Conservation (phyloP, 371 early-diverging fungal genomes). For the Mortierella sp. region DNA sequence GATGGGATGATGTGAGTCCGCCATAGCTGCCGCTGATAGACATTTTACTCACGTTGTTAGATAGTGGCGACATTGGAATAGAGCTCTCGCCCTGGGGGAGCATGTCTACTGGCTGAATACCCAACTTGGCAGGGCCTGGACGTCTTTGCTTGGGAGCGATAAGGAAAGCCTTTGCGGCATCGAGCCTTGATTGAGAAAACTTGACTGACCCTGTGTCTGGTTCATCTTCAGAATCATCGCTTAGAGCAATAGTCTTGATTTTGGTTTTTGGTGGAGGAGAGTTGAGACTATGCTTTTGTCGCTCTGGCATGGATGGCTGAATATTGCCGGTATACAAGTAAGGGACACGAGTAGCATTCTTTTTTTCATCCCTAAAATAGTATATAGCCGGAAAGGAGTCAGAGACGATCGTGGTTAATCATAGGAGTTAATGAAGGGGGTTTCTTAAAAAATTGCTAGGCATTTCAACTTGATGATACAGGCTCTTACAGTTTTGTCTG, state of each 20-base stretch:
- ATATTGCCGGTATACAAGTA: background rate
- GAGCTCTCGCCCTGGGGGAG: conserved; percentile 11
- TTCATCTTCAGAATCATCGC: conserved; percentile 46
- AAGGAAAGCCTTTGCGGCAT: conserved; percentile 17
- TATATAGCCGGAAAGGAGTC: background rate
- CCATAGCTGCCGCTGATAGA: conserved; percentile 8
- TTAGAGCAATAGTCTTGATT: conserved; percentile 22
- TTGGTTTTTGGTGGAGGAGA: conserved; percentile 6
- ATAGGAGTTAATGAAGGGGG: too few relatives aligned
- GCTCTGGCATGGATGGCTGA: background rate
- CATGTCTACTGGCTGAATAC: conserved; percentile 7
- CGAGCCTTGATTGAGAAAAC: conserved; percentile 14
- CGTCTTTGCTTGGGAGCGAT: conserved; percentile 19
- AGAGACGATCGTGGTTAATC: background rate
- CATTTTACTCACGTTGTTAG: conserved; percentile 36
- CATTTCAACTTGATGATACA: background rate
- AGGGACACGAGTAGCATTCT: background rate
- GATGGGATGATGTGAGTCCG: background rate
- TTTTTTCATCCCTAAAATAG: conserved; percentile 1
- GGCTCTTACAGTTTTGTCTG: conserved; percentile 32
- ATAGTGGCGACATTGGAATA: conserved; percentile 37
- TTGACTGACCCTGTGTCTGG: conserved; percentile 7
- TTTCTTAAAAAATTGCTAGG: too few relatives aligned
- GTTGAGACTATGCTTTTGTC: background rate
- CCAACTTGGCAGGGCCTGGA: background rate